phyloP scores from a whole-genome alignment of 1,284 basidiomycete genomes.

The Exobasidium cylindrosporum region DNA sequence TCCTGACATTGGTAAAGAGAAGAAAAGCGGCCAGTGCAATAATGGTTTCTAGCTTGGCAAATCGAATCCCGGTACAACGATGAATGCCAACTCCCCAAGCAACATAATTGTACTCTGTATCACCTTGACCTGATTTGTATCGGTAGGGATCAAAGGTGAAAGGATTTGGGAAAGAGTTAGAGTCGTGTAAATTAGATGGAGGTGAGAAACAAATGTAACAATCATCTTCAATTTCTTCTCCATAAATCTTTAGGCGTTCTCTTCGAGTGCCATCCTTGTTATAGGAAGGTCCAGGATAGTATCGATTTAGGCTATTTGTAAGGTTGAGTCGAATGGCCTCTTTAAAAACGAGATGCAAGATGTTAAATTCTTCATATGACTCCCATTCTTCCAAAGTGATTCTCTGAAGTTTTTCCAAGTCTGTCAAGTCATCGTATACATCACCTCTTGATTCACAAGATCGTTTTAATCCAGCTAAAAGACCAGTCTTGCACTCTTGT shows the following conservation, averaged over 20 bases:
- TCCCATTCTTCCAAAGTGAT: slow-evolving; percentile 23
- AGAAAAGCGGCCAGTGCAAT: slow-evolving; percentile 16
- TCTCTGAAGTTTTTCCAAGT: slow-evolving; percentile 10
- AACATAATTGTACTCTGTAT: slow-evolving; percentile 18
- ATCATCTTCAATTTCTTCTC: slow-evolving; percentile 21
- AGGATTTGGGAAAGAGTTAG: slow-evolving; percentile 14
- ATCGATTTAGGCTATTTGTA: slow-evolving; percentile 22
- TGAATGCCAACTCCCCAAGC: slow-evolving; percentile 21
- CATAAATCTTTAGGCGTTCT: slow-evolving; percentile 12
- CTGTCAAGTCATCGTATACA: slow-evolving; percentile 16
- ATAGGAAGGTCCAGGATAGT: slow-evolving; percentile 20
- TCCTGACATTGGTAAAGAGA: slow-evolving; percentile 15
- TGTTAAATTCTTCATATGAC: slow-evolving; percentile 11
- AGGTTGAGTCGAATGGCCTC: slow-evolving; percentile 21
- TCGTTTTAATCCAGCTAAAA: slow-evolving; percentile 9
- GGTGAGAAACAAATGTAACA: slow-evolving; percentile 20
- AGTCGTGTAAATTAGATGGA: slow-evolving; percentile 20
- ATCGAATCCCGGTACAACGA: slow-evolving; percentile 24
- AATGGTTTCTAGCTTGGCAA: slow-evolving; percentile 24
- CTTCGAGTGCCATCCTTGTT: slow-evolving; percentile 15
- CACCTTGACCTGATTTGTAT: slow-evolving; percentile 19
- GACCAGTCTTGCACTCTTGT: background rate
- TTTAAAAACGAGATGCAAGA: slow-evolving; percentile 21
- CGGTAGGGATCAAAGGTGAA: slow-evolving; percentile 19
- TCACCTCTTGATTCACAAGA: slow-evolving; percentile 15